Base-by-base conservation (phyloP, 768 basidiomycete genomes). In the Serendipita vermifera region DNA sequence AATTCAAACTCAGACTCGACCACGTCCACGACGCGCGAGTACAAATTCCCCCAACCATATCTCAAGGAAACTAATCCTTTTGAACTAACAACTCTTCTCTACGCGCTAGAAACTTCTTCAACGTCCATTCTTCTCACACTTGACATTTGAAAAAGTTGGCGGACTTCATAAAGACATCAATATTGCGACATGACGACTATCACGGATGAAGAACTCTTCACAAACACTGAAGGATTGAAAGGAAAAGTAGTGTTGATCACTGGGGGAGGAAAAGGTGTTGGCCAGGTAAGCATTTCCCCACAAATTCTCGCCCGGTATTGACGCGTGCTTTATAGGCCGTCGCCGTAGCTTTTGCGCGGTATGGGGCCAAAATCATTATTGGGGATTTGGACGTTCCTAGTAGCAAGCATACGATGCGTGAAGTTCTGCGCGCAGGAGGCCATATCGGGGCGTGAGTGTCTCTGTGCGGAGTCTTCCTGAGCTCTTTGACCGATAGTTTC, bases 171-270 rank as follows among this genome's bases (percentile, higher is more conserved):
- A n/a, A n/a, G n/a, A n/a, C n/a, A 7, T 26, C 4, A 24, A 26
- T 29, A 29, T 5, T 26, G 55, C 29, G n/a, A 27, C 51, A 78
- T 78, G 77, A 67, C 72, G 53, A 59, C 67, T 17, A 72, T 79
- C 57, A 64, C 71, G 3, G 77, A 80, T 61, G 70, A 75, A 29
- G 64, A 72, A 35, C 72, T 80, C 5, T 72, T 73, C 64, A 59
- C 68, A 3, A 61, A 76, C 58, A 68, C 71, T 4, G 61, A 64
- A 33, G 71, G 75, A 48, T 69, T 73, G 39, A 69, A 68, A 51
- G 75, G 69, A 53, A 74, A 75, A 55, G 75, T 77, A 5, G 74
- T 78, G 5, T 56, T 80, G 20, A 76, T 80, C 35, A 80, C 78
- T 54, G 78, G 78, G 76, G 38, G 14, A 62, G 39, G 39, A 26